Conservation (phyloP, 148 eudicot genomes). For the Euryodendron excelsum region DNA sequence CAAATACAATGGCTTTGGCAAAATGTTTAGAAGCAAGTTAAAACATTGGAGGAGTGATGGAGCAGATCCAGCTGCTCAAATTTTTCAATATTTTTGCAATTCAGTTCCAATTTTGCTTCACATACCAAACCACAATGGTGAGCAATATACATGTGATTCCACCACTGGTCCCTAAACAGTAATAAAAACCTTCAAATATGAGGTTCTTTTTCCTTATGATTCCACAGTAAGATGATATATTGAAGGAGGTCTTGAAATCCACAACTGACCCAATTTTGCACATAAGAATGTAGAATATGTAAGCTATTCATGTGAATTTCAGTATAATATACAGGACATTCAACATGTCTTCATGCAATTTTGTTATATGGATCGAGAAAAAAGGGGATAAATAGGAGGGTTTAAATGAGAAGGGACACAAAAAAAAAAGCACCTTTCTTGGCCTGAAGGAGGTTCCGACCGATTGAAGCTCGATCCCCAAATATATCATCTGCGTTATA, state of each 20-base stretch:
- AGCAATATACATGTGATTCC: not conserved
- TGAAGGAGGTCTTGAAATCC: not conserved
- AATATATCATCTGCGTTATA: conserved; percentile 33
- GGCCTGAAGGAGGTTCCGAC: conserved; percentile 48
- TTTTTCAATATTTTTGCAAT: not conserved
- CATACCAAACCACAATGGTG: too few species aligned
- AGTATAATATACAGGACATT: not conserved
- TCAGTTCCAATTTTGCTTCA: not conserved
- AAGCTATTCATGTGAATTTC: not conserved
- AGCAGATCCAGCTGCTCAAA: not conserved
- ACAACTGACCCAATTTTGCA: not conserved
- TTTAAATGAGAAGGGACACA: not conserved
- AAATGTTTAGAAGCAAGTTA: not conserved
- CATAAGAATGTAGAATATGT: too few species aligned
- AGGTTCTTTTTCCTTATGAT: not conserved
- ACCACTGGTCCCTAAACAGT: not conserved
- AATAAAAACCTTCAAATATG: not conserved
- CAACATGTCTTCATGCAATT: too few species aligned
- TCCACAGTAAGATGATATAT: not conserved
- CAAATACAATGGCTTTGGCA: not conserved
- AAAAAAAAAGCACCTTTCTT: conserved; percentile 23
- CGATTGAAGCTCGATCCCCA: conserved; percentile 28
- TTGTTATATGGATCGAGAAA: too few species aligned
- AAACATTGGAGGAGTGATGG: not conserved
- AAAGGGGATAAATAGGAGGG: too few species aligned